Conservation (phyloP, 2,329 filamentous ascomycete genomes). For the Fusarium sp. region DNA sequence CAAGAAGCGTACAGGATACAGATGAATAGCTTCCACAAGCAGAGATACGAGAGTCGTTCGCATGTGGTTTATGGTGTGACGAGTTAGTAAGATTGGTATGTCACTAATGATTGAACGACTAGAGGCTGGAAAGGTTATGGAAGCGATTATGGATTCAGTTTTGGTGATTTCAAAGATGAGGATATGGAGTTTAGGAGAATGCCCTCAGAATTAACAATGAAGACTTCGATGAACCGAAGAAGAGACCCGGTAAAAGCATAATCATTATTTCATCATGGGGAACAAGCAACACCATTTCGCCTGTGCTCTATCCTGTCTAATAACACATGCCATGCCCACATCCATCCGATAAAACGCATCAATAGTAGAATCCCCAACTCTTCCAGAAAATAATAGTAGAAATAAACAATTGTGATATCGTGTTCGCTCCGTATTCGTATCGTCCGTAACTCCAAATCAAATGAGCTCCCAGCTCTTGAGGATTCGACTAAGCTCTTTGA, state of each 20-base stretch:
- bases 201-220: too few relatives aligned
- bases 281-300: conserved; percentile 5
- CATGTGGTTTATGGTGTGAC: conserved; percentile 40
- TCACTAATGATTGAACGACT: background rate
- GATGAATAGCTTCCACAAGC: conserved; percentile 37
- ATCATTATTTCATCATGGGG: background rate
- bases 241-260: background rate
- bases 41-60: conserved; percentile 35
- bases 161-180: background rate
- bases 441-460: background rate
- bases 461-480: conserved; percentile 24
- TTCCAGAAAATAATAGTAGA: background rate
- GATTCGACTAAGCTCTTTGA: conserved; percentile 52
- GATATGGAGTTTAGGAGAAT: background rate
- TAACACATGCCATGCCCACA: conserved; percentile 14
- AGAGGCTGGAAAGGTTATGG: background rate
- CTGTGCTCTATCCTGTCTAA: conserved; percentile 23
- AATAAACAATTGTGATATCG: conserved; percentile 6
- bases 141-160: background rate
- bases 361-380: background rate
- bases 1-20: conserved; percentile 45
- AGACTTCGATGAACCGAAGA: too few relatives aligned
- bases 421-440: conserved; percentile 8
- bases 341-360: conserved; percentile 13
- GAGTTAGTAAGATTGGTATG: conserved; percentile 2